A percentile compares a stretch with the other conserved stretches of the same genome.
Conservation (phyloP, 1,284 basidiomycete species). For the Sutorius eximius region DNA sequence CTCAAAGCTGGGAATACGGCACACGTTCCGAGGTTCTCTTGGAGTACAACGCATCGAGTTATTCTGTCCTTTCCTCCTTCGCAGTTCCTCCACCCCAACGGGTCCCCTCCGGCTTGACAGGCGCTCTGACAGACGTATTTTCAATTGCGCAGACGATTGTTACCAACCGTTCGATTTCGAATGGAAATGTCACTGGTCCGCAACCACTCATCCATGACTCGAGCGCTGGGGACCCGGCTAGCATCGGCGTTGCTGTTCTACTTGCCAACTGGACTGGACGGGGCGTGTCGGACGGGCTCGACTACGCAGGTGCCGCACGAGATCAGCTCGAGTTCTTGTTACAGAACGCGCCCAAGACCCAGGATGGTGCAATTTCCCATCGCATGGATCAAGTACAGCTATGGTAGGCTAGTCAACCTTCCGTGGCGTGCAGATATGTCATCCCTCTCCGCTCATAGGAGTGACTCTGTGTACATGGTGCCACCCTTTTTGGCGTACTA, state of each 20-base stretch:
- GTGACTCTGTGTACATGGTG: slow-evolving; percentile 84
- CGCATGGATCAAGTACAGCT: slow-evolving; percentile 64
- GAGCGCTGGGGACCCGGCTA: slow-evolving; percentile 80
- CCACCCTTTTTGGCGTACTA: slow-evolving; percentile 93
- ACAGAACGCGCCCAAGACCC: slow-evolving; percentile 62
- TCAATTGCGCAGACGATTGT: slow-evolving; percentile 59
- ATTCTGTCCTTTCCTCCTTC: slow-evolving; percentile 49
- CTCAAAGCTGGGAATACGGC: slow-evolving; percentile 64
- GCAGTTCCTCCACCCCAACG: slow-evolving; percentile 44
- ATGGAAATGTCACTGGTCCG: slow-evolving; percentile 43
- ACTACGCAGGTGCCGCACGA: slow-evolving; percentile 67
- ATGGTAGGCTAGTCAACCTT: slow-evolving; percentile 47
- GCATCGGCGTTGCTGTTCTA: slow-evolving; percentile 77
- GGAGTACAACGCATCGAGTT: slow-evolving; percentile 51
- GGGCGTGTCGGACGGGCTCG: slow-evolving; percentile 37
- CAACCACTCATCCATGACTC: slow-evolving; percentile 54
- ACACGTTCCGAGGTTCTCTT: slow-evolving; percentile 59
- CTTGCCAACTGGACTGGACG: slow-evolving; percentile 73
- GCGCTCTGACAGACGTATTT: slow-evolving; percentile 54
- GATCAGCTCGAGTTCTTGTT: slow-evolving; percentile 75
- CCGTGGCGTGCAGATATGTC: neutral
- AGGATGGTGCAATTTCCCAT: slow-evolving; percentile 83
- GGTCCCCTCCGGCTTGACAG: slow-evolving; percentile 37
- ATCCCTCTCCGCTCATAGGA: slow-evolving; percentile 42
- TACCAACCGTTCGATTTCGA: slow-evolving; percentile 41